Evolutionary conservation across 306 rosid species (phyloP).

Genomic region (Citrullus amarus): DNA sequence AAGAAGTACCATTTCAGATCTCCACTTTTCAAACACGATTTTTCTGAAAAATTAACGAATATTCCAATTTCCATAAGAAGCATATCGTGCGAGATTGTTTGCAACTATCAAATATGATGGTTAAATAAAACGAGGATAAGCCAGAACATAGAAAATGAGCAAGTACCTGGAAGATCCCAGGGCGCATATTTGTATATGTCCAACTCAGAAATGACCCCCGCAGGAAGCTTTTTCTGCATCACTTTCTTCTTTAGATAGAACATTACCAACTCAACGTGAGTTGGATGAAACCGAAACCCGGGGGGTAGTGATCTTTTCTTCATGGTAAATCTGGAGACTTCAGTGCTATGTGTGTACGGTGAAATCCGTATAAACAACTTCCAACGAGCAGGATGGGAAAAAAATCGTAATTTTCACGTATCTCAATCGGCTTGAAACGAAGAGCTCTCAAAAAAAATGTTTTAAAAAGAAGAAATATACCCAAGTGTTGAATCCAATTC

Average conservation of each 20-base stretch:
- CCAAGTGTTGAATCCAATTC: not conserved
- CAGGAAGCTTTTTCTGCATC: conserved; percentile 16
- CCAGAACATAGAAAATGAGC: not conserved
- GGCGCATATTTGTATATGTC: conserved; percentile 54
- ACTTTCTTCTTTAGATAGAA: conserved; percentile 56
- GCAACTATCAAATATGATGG: not conserved
- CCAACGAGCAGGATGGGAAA: not conserved
- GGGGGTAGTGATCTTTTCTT: conserved; percentile 22
- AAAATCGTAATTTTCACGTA: not conserved
- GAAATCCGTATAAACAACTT: not conserved
- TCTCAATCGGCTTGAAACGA: conserved; percentile 2
- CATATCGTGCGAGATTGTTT: not conserved
- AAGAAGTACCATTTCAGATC: conserved; percentile 73
- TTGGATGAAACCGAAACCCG: conserved; percentile 67
- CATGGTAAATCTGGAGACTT: conserved; percentile 14
- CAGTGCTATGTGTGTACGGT: not conserved
- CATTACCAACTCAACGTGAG: conserved; percentile 41
- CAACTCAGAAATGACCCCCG: conserved; percentile 37
- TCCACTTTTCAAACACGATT: conserved; percentile 26
- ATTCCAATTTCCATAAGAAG: not conserved
- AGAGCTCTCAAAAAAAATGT: not conserved
- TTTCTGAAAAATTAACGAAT: conserved; percentile 22
- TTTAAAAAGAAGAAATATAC: not conserved
- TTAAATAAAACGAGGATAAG: not conserved
- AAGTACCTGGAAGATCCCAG: conserved; percentile 74